Percentiles rank a stretch among this genome's conserved stretches.
phyloP scores from a whole-genome alignment of 2,329 filamentous ascomycete genomes.

The Clonostachys chloroleuca region DNA sequence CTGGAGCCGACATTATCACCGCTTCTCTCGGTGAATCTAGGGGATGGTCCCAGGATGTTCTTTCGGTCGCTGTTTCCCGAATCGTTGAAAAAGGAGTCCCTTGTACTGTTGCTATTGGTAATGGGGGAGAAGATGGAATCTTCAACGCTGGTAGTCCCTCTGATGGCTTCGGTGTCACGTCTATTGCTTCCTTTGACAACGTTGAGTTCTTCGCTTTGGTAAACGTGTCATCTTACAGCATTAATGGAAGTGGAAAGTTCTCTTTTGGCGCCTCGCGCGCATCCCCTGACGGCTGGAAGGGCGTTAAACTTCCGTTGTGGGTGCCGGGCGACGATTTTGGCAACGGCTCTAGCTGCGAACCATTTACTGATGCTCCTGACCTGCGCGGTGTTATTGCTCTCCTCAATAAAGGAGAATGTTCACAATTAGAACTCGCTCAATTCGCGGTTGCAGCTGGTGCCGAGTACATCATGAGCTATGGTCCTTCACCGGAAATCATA shows the following conservation, averaged over 20 bases:
- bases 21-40: constrained; percentile 9
- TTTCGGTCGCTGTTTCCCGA: constrained; percentile 32
- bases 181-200: constrained; percentile 8
- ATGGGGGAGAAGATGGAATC: constrained; percentile 25
- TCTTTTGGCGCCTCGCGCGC: constrained; percentile 39
- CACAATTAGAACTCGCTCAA: constrained; percentile 42
- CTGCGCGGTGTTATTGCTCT: constrained; percentile 54
- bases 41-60: constrained; percentile 27
- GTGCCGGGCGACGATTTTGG: constrained; percentile 42
- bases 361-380: constrained; percentile 50
- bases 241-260: constrained; percentile 15
- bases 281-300: constrained; percentile 16
- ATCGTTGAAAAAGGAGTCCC: constrained; percentile 24
- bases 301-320: constrained; percentile 37
- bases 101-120: constrained; percentile 11
- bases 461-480: constrained; percentile 57
- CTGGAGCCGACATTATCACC: constrained; percentile 25
- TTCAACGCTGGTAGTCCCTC: constrained; percentile 6
- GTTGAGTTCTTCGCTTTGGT: constrained; percentile 28
- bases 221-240: constrained; percentile 25
- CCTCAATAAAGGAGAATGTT: constrained; percentile 53
- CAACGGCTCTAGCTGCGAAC: constrained; percentile 42
- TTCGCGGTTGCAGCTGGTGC: constrained; percentile 54
- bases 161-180: constrained; percentile 4
- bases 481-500: too few relatives aligned